Conservation (phyloP, 2,329 filamentous ascomycete species). For the Aspergillus viridinutans region DNA sequence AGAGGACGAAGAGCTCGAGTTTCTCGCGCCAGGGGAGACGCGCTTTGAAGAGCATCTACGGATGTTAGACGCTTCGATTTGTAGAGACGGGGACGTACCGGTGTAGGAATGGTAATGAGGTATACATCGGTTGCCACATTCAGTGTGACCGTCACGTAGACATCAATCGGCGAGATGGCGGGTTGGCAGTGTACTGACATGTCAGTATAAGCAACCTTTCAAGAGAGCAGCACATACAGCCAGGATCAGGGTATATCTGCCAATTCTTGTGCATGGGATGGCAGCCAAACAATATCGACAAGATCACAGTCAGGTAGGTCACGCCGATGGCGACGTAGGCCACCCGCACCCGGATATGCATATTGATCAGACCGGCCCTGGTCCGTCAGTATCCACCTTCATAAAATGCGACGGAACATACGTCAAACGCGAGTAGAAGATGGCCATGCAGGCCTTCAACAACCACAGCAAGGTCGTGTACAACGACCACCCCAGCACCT, state of each 20-base stretch:
- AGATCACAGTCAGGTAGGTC: conserved; percentile 49
- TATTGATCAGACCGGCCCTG: conserved; percentile 39
- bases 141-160: conserved; percentile 50
- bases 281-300: conserved; percentile 52
- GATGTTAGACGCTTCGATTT: not conserved
- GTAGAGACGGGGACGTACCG: conserved; percentile 33
- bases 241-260: conserved; percentile 58
- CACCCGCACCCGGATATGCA: conserved; percentile 46
- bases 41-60: conserved; percentile 51
- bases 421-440: conserved; percentile 55
- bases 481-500: conserved; percentile 51
- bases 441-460: conserved; percentile 53
- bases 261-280: conserved; percentile 52
- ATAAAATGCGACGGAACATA: conserved; percentile 18
- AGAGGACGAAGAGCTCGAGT: conserved; percentile 50
- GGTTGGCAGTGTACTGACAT: conserved; percentile 37
- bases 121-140: conserved; percentile 58
- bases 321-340: conserved; percentile 48
- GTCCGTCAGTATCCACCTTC: not conserved
- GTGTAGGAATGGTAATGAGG: conserved; percentile 56
- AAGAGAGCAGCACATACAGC: conserved; percentile 38
- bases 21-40: conserved; percentile 50
- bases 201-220: too few species aligned
- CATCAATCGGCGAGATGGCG: conserved; percentile 48
- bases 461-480: conserved; percentile 52